Evolutionary conservation across 75 land plant genomes (phyloP).

Genomic region (Pinus tabuliformis): DNA sequence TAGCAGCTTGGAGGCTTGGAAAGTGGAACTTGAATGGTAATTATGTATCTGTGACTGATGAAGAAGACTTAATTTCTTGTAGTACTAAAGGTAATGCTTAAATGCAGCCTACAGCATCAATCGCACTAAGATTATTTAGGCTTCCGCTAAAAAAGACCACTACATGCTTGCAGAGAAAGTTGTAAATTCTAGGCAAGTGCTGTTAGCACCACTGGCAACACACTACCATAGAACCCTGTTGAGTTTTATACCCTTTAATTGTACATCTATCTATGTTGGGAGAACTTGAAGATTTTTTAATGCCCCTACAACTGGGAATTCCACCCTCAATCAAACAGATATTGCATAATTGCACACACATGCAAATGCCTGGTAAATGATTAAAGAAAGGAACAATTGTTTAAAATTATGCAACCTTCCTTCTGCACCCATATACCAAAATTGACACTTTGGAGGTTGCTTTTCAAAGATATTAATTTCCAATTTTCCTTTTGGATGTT

Average conservation of each 20-base stretch:
- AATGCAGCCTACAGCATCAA: no score
- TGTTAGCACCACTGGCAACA: constrained; percentile 93
- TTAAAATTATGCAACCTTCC: constrained; percentile 81
- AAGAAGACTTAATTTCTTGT: constrained; percentile 45
- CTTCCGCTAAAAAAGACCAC: constrained; percentile 72
- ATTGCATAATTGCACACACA: constrained; percentile 18
- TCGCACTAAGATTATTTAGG: constrained; percentile 77
- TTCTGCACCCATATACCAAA: constrained; percentile 95
- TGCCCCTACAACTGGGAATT: constrained; percentile 40
- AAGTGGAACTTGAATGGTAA: constrained; percentile 89
- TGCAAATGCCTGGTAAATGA: constrained; percentile 38
- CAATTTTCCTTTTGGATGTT: constrained; percentile 69
- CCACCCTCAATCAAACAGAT: constrained; percentile 36
- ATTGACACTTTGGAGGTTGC: constrained; percentile 80
- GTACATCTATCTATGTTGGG: constrained; percentile 92
- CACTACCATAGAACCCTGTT: constrained; percentile 97
- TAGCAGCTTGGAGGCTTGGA: constrained; percentile 98
- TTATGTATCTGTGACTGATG: constrained; percentile 70
- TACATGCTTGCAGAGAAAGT: constrained; percentile 67
- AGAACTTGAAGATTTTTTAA: constrained; percentile 85
- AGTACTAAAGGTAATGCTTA: no score
- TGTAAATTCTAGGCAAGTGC: constrained; percentile 77
- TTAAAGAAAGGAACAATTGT: constrained; percentile 78
- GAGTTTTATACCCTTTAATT: constrained; percentile 87
- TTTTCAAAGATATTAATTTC: constrained; percentile 61